Percentiles rank a stretch among this genome's conserved stretches.
Evolutionary conservation across 345 rosid genomes (phyloP).

Genomic region (Eutrema yunnanense): DNA sequence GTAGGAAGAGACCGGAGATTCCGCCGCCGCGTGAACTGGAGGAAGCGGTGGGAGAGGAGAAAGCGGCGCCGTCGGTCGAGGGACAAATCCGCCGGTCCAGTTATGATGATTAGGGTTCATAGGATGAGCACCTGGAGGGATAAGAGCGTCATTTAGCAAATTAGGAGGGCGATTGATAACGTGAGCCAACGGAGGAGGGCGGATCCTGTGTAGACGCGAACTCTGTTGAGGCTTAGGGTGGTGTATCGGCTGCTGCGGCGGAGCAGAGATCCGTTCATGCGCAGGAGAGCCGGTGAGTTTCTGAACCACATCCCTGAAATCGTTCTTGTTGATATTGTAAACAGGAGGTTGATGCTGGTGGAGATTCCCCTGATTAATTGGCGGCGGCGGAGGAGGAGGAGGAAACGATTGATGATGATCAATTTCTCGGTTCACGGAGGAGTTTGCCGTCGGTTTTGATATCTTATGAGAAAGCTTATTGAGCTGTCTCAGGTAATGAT

Average conservation of each 20-base stretch:
- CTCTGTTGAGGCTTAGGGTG: conserved; percentile 62
- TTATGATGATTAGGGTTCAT: neutral
- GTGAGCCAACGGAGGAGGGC: conserved; percentile 83
- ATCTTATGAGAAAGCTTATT: conserved; percentile 84
- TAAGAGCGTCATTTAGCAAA: conserved; percentile 35
- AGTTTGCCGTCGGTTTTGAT: conserved; percentile 41
- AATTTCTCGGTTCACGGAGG: conserved; percentile 34
- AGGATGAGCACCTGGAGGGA: conserved; percentile 15
- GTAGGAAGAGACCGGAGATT: conserved; percentile 68
- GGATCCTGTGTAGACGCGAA: conserved; percentile 85
- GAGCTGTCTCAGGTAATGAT: conserved; percentile 56
- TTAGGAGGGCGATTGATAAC: conserved; percentile 65
- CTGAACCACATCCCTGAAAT: conserved; percentile 92
- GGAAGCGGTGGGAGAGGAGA: conserved; percentile 70
- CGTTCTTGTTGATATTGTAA: conserved; percentile 86
- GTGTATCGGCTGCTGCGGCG: conserved; percentile 56
- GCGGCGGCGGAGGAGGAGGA: conserved; percentile 19
- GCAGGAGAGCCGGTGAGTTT: conserved; percentile 91
- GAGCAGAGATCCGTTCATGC: conserved; percentile 65
- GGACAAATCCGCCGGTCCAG: conserved; percentile 26
- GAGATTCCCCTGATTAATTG: conserved; percentile 26
- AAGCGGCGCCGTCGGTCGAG: conserved; percentile 40
- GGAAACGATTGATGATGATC: conserved; percentile 28
- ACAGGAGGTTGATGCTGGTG: conserved; percentile 81
- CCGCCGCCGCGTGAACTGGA: conserved; percentile 59